Evolutionary conservation across 257 asterid species (phyloP).

Genomic region (Jaltomata sinuosa): DNA sequence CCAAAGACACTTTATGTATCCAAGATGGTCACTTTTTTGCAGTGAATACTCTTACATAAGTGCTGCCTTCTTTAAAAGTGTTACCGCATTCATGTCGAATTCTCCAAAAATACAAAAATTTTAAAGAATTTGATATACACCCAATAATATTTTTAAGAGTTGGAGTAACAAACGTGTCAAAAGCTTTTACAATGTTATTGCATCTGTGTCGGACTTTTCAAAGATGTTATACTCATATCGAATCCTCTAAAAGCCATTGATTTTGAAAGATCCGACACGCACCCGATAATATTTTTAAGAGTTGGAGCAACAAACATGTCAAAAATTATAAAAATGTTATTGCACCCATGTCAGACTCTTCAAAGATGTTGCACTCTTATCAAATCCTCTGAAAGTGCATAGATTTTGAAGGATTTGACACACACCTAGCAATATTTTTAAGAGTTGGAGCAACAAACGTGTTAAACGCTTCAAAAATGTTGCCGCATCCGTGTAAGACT

Average conservation of each 20-base stretch:
- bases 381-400: neutral
- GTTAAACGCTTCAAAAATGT: neutral
- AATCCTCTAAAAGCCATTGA: too few relatives aligned
- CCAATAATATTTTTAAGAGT: neutral
- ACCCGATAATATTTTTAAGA: neutral
- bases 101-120: neutral
- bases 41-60: neutral
- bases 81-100: neutral
- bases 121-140: neutral
- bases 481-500: neutral
- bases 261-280: neutral
- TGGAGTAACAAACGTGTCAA: neutral
- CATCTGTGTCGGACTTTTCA: too few relatives aligned
- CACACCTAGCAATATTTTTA: neutral
- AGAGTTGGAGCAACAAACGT: neutral
- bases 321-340: neutral
- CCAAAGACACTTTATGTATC: neutral
- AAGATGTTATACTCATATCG: too few relatives aligned
- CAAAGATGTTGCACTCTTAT: neutral
- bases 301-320: neutral
- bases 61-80: neutral
- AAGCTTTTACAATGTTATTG: neutral
- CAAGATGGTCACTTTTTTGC: neutral
- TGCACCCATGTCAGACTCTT: too few relatives aligned
- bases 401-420: neutral